Evolutionary conservation across 1,284 basidiomycete species (phyloP).

Genomic region (Malassezia slooffiae): DNA sequence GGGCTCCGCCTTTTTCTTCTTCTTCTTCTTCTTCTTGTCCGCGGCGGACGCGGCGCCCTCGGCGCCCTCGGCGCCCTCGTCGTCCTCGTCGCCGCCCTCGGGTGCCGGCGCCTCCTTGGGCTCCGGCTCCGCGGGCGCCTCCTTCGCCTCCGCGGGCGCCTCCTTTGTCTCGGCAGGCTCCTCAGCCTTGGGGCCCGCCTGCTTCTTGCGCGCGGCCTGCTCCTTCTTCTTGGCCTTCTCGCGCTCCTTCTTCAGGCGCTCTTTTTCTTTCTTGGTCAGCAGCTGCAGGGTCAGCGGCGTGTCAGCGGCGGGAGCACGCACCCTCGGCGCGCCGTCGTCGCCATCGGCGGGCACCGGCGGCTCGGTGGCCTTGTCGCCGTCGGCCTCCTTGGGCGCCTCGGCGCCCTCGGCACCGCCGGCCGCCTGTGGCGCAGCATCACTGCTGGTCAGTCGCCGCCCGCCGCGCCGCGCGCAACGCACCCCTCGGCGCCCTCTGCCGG

Average conservation of each 20-base stretch:
- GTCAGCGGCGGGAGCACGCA: constrained; percentile 11
- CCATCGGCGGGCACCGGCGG: constrained; percentile 2
- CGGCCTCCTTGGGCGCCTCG: constrained; percentile 12
- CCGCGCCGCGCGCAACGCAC: background rate
- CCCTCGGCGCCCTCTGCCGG: constrained; percentile 9
- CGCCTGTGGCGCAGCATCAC: no score
- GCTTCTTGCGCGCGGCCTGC: constrained; percentile 16
- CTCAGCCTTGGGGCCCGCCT: no score
- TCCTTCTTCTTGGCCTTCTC: constrained; percentile 34
- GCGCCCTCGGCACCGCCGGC: no score
- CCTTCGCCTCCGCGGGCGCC: background rate
- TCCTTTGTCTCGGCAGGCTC: constrained; percentile 7
- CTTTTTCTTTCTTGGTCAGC: constrained; percentile 45
- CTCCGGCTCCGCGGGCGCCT: background rate
- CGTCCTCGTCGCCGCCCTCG: constrained; percentile 17
- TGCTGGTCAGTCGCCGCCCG: background rate
- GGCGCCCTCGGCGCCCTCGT: constrained; percentile 19
- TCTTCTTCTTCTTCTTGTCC: constrained; percentile 44
- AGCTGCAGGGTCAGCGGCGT: constrained; percentile 18
- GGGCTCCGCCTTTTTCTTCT: constrained; percentile 25
- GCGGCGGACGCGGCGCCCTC: constrained; percentile 10
- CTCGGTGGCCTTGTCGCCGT: constrained; percentile 17
- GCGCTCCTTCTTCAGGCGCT: constrained; percentile 44
- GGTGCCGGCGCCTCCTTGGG: constrained; percentile 1
- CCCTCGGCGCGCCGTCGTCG: constrained; percentile 7